These are phyloP conservation scores for Brassica cretica DNA, from an alignment of 345 rosid species.

Conservation along the genomic window DNA sequence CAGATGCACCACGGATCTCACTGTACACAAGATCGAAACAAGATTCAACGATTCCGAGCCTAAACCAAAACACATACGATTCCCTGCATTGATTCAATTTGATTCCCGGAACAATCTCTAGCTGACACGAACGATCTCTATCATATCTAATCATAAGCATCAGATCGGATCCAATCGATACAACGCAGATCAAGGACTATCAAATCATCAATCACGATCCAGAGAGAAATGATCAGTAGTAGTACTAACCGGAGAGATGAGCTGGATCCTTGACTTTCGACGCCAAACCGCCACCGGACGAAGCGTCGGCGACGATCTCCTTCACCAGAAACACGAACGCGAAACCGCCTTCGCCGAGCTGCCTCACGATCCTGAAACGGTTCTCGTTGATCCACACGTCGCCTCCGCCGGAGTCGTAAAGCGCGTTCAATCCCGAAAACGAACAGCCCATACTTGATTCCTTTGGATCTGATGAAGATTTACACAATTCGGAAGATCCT, in stretches of 20 bases:
- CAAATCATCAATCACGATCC: not conserved
- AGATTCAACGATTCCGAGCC: not conserved
- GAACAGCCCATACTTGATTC: constrained; percentile 54
- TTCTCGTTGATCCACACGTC: constrained; percentile 99
- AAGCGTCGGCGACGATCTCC: constrained; percentile 55
- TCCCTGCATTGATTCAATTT: constrained; percentile 22
- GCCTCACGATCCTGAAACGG: constrained; percentile 79
- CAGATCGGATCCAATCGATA: constrained; percentile 11
- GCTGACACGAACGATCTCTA: not conserved
- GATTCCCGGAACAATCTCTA: constrained; percentile 23
- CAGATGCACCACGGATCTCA: not conserved
- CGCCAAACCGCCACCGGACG: constrained; percentile 68
- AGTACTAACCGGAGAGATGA: constrained; percentile 75
- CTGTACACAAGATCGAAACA: not conserved
- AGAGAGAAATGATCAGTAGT: not conserved
- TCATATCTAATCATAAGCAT: constrained; percentile 1
- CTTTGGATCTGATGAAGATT: not conserved
- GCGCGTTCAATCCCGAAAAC: constrained; percentile 88
- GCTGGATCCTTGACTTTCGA: constrained; percentile 86
- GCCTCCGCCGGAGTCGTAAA: constrained; percentile 90
- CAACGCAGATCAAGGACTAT: not conserved
- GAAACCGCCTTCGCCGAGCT: constrained; percentile 98
- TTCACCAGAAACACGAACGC: constrained; percentile 84
- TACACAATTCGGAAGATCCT: not conserved
- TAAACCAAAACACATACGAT: constrained; percentile 19